Evolutionary conservation across 1,284 basidiomycete species (phyloP), one percentile per base, ranked within the genome.

Genomic region (Cronartium ribicola): DNA sequence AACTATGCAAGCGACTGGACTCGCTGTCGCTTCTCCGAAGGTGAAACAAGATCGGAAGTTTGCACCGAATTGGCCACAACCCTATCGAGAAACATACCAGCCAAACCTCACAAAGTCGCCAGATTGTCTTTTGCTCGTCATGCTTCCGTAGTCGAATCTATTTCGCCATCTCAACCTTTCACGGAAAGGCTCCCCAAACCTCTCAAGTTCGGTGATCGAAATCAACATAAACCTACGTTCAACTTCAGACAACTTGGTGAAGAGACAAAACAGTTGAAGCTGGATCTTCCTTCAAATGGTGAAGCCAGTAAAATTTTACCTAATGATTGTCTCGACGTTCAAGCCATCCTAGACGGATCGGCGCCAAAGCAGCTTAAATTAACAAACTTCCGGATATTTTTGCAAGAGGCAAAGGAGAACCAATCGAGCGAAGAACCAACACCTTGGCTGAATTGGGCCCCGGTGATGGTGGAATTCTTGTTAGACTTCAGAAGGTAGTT

Each of bases 61-160:
- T 22, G 37, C 17, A 71, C 60, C 11, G 60, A 64, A 57, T 22
- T 65, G 36, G 61, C 60, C 10, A 64, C 61, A 29, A 65, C 46
- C 4, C 22, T 65, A 41, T 64, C 62, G 22, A 46, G 17, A 64
- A 55, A 46, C 41, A 71, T 61, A 22, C 4, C 62, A 14, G 43
- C 69, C 10, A 61, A 59, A 14, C 60, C 44, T 22, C 61, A 61
- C 1, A 62, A 61, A 40, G 48, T 64, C n/a, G 61, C 55, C 39
- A 59, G 69, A 22, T 71, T 71, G 44, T 64, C 60, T 29, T 71
- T 71, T 71, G 69, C 69, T 71, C 69, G 69, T 22, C 60, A 71
- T 29, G 59, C 69, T 55, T 71, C 69, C 36, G 69, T 71, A 3
- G 40, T 71, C 39, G 69, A 48, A 43, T 71, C 69, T 14, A 55